A percentile compares a stretch with the other conserved stretches of the same genome.
These are phyloP conservation scores for Neurospora tetrasperma DNA, from an alignment of 495 filamentous ascomycete genomes.

Conservation along the genomic window DNA sequence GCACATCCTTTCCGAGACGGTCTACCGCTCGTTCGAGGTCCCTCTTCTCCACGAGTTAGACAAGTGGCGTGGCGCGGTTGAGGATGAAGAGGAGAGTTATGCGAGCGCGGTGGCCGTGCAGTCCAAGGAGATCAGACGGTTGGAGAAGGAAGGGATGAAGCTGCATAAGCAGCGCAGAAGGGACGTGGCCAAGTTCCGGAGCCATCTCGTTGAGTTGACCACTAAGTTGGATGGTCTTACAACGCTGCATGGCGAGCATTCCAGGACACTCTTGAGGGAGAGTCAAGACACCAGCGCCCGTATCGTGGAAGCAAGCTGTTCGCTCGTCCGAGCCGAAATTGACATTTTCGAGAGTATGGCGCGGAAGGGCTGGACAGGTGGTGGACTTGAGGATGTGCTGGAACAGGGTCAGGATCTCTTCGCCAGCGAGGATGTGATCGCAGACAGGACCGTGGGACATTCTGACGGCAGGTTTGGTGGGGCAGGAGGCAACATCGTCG, in stretches of 20 bases:
- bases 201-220: conserved; percentile 48
- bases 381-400: conserved; percentile 50
- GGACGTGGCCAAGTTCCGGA: conserved; percentile 41
- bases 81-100: conserved; percentile 50
- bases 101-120: conserved; percentile 38
- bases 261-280: conserved; percentile 42
- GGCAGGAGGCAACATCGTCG: conserved; percentile 12
- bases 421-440: conserved; percentile 29
- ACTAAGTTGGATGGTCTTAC: conserved; percentile 52
- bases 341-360: conserved; percentile 57
- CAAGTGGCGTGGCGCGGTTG: conserved; percentile 45
- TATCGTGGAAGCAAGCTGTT: conserved; percentile 51
- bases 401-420: conserved; percentile 53
- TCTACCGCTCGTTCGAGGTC: conserved; percentile 56
- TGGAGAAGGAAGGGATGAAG: conserved; percentile 51
- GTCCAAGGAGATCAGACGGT: conserved; percentile 43
- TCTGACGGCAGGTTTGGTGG: conserved; percentile 10
- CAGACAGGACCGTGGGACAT: background rate
- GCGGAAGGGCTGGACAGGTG: conserved; percentile 53
- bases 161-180: conserved; percentile 44
- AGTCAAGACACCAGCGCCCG: conserved; percentile 46
- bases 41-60: conserved; percentile 55
- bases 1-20: conserved; percentile 51
- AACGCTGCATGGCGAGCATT: conserved; percentile 45
- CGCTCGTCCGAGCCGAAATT: conserved; percentile 51